Evolutionary conservation across 2,329 filamentous ascomycete genomes (phyloP), one percentile per base, ranked within the genome.

Genomic region (Knoxdaviesia proteae): DNA sequence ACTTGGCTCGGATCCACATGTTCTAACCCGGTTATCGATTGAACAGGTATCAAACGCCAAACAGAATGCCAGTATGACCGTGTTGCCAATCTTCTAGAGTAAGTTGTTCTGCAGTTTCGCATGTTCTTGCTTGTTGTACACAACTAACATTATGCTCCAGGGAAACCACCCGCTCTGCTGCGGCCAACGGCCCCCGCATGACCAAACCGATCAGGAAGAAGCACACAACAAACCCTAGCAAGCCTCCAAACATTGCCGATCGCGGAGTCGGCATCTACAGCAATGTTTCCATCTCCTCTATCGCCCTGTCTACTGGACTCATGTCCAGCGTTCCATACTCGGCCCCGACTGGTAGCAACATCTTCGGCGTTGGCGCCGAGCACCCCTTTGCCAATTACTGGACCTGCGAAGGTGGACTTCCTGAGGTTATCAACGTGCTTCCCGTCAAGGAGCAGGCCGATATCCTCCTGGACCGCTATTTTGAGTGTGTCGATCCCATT

Each of bases 301-400:
- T 73, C 31, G 66, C 70, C 32, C 61, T 68, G 9, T 74, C 71
- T 4, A 71, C 64, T 6, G 71, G 71, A 20, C 64, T 84, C 7
- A 63, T 86, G 39, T 83, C 80, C 41, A 77, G 83, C 52, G 69
- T 84, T 3, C 78, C 80, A 0, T 81, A 80, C 53, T 80, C 80
- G 0, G 66, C 72, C 37, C 72, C 77, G 7, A 75, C 75, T 6
- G 76, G 77, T 1, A 82, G 77, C 44, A 84, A 83, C 49, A 78
- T 86, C 44, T 87, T 87, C 53, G 81, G 81, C n/a, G 75, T 84
- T 48, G 80, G 79, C 9, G 76, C 77, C 1, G 78, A 84, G 53
- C 80, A 84, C 53, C 80, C 80, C 0, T 86, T 86, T 54, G 76
- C 79, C 52, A 87, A 87, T 54, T 87, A 87, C 57, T 88, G 82